These are phyloP conservation scores for Parmales sp. DNA, from an alignment of 108 stramenopile genomes.

Conservation along the genomic window DNA sequence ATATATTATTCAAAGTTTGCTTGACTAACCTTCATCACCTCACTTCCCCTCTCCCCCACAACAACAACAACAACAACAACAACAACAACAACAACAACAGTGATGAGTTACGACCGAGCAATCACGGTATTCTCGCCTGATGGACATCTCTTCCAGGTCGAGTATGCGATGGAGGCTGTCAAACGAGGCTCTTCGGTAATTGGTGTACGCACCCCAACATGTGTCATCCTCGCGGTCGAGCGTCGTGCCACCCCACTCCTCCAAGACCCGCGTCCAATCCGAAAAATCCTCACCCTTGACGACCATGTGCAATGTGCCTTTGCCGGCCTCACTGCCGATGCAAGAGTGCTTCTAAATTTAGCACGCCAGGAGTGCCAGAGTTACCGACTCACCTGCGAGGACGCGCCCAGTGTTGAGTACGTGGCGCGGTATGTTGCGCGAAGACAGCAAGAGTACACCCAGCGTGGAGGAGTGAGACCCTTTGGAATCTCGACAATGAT, in stretches of 20 bases:
- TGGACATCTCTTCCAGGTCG: conserved; percentile 98
- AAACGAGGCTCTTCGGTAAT: conserved; percentile 93
- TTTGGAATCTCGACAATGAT: conserved; percentile 91
- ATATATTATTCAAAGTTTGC: too few relatives aligned
- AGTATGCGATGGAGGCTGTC: conserved; percentile 99
- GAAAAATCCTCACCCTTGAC: conserved; percentile 94
- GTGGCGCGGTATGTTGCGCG: conserved; percentile 90
- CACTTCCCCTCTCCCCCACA: too few relatives aligned
- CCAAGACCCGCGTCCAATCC: conserved; percentile 95
- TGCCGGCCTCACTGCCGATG: conserved; percentile 98
- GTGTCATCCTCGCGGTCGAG: conserved; percentile 96
- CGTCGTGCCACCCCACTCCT: conserved; percentile 90
- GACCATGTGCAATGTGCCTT: conserved; percentile 90
- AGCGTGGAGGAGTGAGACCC: conserved; percentile 96
- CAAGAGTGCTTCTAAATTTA: conserved; percentile 91
- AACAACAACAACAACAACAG: too few relatives aligned
- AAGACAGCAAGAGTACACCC: conserved; percentile 98
- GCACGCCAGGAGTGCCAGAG: conserved; percentile 89
- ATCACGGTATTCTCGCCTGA: conserved; percentile 99
- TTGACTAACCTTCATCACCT: too few relatives aligned
- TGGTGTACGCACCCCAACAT: conserved; percentile 88
- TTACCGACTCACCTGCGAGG: conserved; percentile 97
- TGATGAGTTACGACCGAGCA: conserved; percentile 98
- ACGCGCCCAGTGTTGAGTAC: conserved; percentile 95
- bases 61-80: too few relatives aligned